These are phyloP conservation scores for Corchorus olitorius DNA, from an alignment of 345 rosid genomes.

Conservation along the genomic window DNA sequence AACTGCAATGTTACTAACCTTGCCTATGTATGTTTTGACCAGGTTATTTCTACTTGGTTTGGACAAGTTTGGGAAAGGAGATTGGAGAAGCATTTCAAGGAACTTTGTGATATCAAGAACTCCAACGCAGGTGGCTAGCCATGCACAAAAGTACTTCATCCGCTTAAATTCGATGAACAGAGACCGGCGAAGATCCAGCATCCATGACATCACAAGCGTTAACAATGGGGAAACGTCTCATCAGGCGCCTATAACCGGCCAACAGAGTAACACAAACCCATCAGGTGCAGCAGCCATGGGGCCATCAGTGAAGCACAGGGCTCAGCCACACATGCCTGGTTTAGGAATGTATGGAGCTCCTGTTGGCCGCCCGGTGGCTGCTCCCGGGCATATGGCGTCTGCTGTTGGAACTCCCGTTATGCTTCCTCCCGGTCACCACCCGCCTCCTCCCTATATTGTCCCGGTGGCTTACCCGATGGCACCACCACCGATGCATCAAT, in stretches of 20 bases:
- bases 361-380: conserved; percentile 68
- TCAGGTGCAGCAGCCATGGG: conserved; percentile 34
- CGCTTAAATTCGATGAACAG: conserved; percentile 80
- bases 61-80: conserved; percentile 94
- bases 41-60: conserved; percentile 89
- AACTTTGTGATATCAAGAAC: conserved; percentile 88
- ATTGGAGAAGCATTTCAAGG: conserved; percentile 97
- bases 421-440: conserved; percentile 73
- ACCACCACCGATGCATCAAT: conserved; percentile 64
- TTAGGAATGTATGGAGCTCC: conserved; percentile 76
- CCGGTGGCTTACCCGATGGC: conserved; percentile 76
- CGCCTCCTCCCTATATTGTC: conserved; percentile 62
- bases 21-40: not conserved
- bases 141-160: conserved; percentile 93
- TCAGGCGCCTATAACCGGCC: conserved; percentile 70
- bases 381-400: conserved; percentile 72
- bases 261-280: conserved; percentile 44
- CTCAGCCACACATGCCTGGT: conserved; percentile 57
- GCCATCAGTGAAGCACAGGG: conserved; percentile 43
- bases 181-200: conserved; percentile 88
- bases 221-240: conserved; percentile 54
- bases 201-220: conserved; percentile 83
- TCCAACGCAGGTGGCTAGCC: conserved; percentile 95
- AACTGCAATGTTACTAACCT: not conserved
- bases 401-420: conserved; percentile 91